Evolutionary conservation across 495 filamentous ascomycete species (phyloP), one percentile per base, ranked within the genome.

Genomic region (Pyrenopolyporus hunteri): DNA sequence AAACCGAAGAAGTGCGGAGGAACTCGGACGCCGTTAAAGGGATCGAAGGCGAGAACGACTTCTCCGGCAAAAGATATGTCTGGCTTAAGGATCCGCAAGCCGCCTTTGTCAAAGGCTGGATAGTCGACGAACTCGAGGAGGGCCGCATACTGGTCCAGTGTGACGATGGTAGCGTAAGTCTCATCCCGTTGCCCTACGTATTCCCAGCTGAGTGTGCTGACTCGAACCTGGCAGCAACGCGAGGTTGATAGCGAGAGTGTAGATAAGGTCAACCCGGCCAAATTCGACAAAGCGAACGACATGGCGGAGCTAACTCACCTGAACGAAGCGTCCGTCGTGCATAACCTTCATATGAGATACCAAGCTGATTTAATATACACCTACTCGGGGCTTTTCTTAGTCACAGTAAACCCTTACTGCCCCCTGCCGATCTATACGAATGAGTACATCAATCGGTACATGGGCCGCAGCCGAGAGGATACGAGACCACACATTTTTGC

Each of bases 231-330:
- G 37, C 63, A 96, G 89, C 92, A 96, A 85, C 89, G 91, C 39
- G 89, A 91, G 69, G 87, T 94, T 26, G 85, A 93, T 62, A 74
- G 82, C 16, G 91, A 97, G 60, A 87, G 83, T 54, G 92, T 96
- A 43, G 95, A 99, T 80, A 97, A 96, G 74, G 95, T 98, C 76
- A 99, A 99, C 74, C 95, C 95, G 19, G 95, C 91, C 50, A 99
- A 99, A 70, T 99, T 99, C 71, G 95, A 99, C 80, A 97, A 94
- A 74, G 93, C 94, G 5, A 89, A 96, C 76, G 95, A 99, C 70
- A 99, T 99, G 95, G 94, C 95, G 1, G 94, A 98, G 74, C 79
- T 99, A 65, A 99, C 95, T 10, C 94, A 98, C 69, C 76, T 99
- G 36, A 99, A 99, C 70, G 95, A 99, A 75, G 89, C 93, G 7